A percentile compares a stretch with the other conserved stretches of the same genome.
Evolutionary conservation across 345 rosid genomes (phyloP).

Genomic region (Cardamine resedifolia): DNA sequence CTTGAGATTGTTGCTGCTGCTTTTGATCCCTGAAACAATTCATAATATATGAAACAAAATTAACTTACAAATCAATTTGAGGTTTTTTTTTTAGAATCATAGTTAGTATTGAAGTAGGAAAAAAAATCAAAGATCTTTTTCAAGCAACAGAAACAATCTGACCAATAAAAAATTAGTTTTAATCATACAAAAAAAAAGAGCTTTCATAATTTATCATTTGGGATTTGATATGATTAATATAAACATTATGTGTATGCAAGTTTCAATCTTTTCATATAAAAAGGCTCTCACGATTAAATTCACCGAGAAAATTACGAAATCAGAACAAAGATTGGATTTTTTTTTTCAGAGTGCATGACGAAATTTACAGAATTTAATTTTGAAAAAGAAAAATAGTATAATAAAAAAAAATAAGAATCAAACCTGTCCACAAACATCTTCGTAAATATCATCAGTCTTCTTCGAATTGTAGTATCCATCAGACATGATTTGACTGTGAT

Average conservation of each 20-base stretch:
- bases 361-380: not conserved
- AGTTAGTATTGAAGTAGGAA: not conserved
- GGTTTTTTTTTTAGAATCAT: not conserved
- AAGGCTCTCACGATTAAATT: not conserved
- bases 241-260: not conserved
- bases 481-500: constrained; percentile 50
- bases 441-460: constrained; percentile 86
- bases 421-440: constrained; percentile 82
- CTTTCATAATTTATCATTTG: not conserved
- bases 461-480: constrained; percentile 75
- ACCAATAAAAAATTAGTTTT: not conserved
- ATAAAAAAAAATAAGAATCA: not conserved
- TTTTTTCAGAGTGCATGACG: not conserved
- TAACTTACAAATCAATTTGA: not conserved
- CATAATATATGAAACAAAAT: not conserved
- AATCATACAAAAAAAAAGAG: not conserved
- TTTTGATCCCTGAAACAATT: constrained; percentile 34
- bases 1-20: constrained; percentile 38
- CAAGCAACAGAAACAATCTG: constrained; percentile 34
- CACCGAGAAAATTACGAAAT: not conserved
- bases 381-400: not conserved
- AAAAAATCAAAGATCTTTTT: too few species aligned
- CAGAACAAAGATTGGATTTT: not conserved
- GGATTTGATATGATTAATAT: not conserved
- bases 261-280: not conserved